Base-by-base conservation (phyloP, 768 basidiomycete genomes). In the Phylloporus scabripes region DNA sequence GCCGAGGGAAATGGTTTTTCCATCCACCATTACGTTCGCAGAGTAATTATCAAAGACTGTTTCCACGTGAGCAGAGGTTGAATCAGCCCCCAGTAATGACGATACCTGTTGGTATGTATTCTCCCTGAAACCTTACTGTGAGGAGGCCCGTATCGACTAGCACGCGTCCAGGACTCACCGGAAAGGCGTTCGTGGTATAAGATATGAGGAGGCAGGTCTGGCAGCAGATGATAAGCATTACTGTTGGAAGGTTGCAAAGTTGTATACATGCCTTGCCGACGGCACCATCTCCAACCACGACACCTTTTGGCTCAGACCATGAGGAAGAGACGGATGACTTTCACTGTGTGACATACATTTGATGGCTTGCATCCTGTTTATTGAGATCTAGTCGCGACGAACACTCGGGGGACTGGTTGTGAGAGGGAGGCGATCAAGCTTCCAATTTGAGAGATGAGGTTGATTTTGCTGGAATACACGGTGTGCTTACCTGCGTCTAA, bases 171-270 rank as follows among this genome's bases (percentile, higher is more conserved):
- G 41, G 20, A 74, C 88, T 70, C 72, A 92, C 89, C 51, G 92
- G 92, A 70, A 94, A 95, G 36, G 94, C 91, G 73, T 95, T 94
- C 57, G 96, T 99, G 58, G 96, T 99, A 75, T 99, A 99, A 45
- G 95, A 98, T 67, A 99, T 99, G 62, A 99, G 80, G 52, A 99
- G 83, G 72, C 96, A 99, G 47, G 96, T 98, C 96, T 98, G 62
- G 28, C 31, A 42, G 31, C 2, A 20, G 42, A 45, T 38, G 53
- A 52, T 65, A 39, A 65, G 55, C 2, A 14, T 26, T 36, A 20
- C 40, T 45, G 24, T 29, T 49, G 29, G 24, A 24, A 10, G 42
- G 48, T 37, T 46, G 46, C 34, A 21, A 42, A 50, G 28, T 48
- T 49, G 31, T 45, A 46, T 39, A 70, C 81, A 63, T 60, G 84